Conservation (phyloP, 129 eudicot species). For the Centella asiatica region DNA sequence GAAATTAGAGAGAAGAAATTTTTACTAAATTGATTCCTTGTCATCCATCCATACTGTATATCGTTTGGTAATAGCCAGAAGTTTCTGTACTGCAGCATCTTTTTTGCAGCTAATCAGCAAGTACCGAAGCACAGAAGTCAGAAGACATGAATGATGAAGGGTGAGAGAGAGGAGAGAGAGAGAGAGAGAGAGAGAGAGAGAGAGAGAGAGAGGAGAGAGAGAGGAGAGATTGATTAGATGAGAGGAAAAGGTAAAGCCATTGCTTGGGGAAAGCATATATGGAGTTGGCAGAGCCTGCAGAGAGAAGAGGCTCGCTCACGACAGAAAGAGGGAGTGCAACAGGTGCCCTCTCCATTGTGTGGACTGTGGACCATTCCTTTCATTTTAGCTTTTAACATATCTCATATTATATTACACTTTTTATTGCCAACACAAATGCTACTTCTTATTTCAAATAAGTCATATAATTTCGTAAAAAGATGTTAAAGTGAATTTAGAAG, state of each 20-base stretch:
- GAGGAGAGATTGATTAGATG: neutral
- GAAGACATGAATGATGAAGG: conserved; percentile 1
- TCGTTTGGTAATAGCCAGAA: conserved; percentile 24
- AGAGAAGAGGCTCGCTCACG: neutral
- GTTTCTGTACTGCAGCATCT: conserved; percentile 7
- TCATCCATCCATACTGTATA: conserved; percentile 5
- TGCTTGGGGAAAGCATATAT: conserved; percentile 15
- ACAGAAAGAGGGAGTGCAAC: neutral
- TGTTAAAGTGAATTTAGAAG: too few relatives aligned
- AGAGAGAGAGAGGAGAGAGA: conserved; percentile 5
- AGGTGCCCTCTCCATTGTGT: neutral
- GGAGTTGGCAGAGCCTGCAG: conserved; percentile 13
- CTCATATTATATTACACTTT: neutral
- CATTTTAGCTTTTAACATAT: neutral
- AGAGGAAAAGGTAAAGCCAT: conserved; percentile 8
- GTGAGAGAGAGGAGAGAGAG: conserved; percentile 3
- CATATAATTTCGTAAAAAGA: too few relatives aligned
- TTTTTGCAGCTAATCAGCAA: conserved; percentile 20
- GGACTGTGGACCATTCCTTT: neutral
- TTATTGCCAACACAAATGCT: too few relatives aligned
- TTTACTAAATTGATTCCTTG: conserved; percentile 8
- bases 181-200: neutral
- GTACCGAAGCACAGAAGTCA: conserved; percentile 20
- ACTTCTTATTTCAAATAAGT: too few relatives aligned
- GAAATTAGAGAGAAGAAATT: neutral